These are phyloP conservation scores for Persicaria maculosa DNA, from an alignment of 148 eudicot species.

Conservation along the genomic window DNA sequence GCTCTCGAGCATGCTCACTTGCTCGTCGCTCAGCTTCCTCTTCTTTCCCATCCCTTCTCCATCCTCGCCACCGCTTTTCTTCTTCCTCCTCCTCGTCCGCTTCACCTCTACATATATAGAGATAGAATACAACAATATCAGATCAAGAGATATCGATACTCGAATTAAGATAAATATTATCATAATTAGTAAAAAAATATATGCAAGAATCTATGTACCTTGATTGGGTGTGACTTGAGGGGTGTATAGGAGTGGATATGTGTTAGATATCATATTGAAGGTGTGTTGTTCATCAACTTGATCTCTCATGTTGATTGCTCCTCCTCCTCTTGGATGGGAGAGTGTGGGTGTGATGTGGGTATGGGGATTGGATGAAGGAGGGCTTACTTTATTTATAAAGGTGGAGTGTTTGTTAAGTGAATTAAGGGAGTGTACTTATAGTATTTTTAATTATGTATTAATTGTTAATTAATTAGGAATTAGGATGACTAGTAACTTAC, in stretches of 20 bases:
- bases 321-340: not conserved
- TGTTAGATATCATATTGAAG: slow-evolving; percentile 34
- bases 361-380: not conserved
- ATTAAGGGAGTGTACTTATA: not conserved
- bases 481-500: not conserved
- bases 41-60: slow-evolving; percentile 33
- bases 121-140: not conserved
- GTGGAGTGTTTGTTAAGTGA: not conserved
- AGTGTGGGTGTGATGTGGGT: not conserved
- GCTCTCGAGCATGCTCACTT: slow-evolving; percentile 49
- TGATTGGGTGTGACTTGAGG: slow-evolving; percentile 31
- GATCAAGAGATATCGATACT: not conserved
- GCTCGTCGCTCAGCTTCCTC: slow-evolving; percentile 61
- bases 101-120: not conserved
- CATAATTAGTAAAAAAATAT: not conserved
- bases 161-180: not conserved
- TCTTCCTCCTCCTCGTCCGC: slow-evolving; percentile 26
- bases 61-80: slow-evolving; percentile 11
- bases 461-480: not conserved
- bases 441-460: not conserved
- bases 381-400: slow-evolving; percentile 10
- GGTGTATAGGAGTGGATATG: slow-evolving; percentile 41
- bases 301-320: slow-evolving; percentile 12
- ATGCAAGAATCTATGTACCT: slow-evolving; percentile 24
- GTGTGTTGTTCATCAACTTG: slow-evolving; percentile 31